Base-by-base conservation (phyloP, 140 eudicot genomes). In the Oenanthe javanica region DNA sequence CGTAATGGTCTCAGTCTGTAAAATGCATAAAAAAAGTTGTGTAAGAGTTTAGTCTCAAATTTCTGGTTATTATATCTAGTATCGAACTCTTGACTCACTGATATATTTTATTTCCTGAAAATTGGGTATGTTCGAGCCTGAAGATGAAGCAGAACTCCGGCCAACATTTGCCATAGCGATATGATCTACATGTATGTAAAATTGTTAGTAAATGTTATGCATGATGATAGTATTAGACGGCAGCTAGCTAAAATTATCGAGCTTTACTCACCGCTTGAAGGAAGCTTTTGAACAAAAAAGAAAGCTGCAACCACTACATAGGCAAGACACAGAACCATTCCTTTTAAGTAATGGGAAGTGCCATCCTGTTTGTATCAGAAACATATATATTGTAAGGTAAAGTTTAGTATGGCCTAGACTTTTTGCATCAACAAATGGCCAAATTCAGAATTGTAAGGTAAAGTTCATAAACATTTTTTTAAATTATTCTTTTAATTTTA, bases 301-400 rank as follows among this genome's bases (percentile, higher is more conserved):
- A 89, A 88, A 0, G 87, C 86, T n/a, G 84, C 96, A 38, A 90
- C 81, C 9, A 88, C 89, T 27, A 84, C 4, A 78, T 90, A 90
- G 86, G 89, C 85, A 15, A 90, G 81, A 2, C 86, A 80, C 47
- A 90, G 92, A 31, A 88, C 86, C 63, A 87, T 40, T 57, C 96
- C 96, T 78, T 90, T 90, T 73, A 90, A 42, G 86, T 90, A 90
- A 75, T 90, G 92, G 31, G 96, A 90, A 49, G 87, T 90, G 79
- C 91, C 96, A 81, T 90, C 96, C 96, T 90, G 87, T 52, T 82
- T 69, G 25, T 21, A 54, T 3, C 42, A 36, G 21, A 78, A 42
- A 40, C 48, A 21, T 2, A 9, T 50, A 15, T 3, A 2, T 9
- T 23, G 9, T 23, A 23, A 76, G 50, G 69, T 61, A 9, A 61